phyloP scores from a whole-genome alignment of 2,329 filamentous ascomycete species.

The Aspergillus costaricaensis region DNA sequence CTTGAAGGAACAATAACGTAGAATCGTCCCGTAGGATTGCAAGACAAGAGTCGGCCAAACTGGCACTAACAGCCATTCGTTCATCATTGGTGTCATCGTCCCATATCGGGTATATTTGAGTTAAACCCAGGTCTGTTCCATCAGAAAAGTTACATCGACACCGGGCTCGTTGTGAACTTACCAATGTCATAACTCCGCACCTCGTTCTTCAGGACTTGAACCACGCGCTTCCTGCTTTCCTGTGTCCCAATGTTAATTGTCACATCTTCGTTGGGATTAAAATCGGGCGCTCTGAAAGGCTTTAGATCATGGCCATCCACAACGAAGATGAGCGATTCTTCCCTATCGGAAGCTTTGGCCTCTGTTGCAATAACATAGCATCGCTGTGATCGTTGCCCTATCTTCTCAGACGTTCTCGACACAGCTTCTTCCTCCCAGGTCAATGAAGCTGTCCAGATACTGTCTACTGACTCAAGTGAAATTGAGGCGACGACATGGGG shows the following conservation, averaged over 20 bases:
- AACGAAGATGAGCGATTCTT: constrained; percentile 76
- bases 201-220: constrained; percentile 85
- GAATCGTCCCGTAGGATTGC: constrained; percentile 81
- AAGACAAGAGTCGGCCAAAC: constrained; percentile 83
- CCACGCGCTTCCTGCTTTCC: constrained; percentile 75
- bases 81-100: constrained; percentile 83
- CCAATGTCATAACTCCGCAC: constrained; percentile 87
- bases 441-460: constrained; percentile 75
- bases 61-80: constrained; percentile 74
- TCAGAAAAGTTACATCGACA: constrained; percentile 18
- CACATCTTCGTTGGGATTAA: constrained; percentile 83
- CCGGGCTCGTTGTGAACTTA: constrained; percentile 49
- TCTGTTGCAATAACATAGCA: constrained; percentile 83
- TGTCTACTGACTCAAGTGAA: constrained; percentile 70
- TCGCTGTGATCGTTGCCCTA: constrained; percentile 61
- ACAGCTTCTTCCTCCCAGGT: constrained; percentile 50
- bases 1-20: constrained; percentile 75
- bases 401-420: constrained; percentile 51
- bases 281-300: constrained; percentile 78
- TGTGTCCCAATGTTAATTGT: constrained; percentile 85
- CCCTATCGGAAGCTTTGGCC: constrained; percentile 63
- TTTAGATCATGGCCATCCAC: constrained; percentile 74
- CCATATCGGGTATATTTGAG: constrained; percentile 88
- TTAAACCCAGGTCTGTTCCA: constrained; percentile 72
- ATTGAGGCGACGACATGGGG: constrained; percentile 70